Percentiles rank a stretch among this genome's conserved stretches.
Conservation (phyloP, 495 filamentous ascomycete genomes). For the Daldinia concentrica region DNA sequence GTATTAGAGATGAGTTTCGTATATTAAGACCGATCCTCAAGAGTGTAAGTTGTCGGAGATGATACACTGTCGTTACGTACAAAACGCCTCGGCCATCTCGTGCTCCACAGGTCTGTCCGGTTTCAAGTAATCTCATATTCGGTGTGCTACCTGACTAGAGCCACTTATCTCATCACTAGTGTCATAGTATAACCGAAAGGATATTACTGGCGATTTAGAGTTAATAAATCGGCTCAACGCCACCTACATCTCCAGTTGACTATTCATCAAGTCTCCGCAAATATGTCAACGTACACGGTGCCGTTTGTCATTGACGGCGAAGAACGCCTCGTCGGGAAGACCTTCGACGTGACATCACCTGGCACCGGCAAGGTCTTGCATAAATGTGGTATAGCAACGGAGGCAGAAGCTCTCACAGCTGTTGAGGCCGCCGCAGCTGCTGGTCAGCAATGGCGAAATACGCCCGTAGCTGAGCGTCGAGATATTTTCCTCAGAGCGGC, state of each 20-base stretch:
- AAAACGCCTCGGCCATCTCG: constrained; percentile 4
- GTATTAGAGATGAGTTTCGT: constrained; percentile 11
- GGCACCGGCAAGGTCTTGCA: constrained; percentile 68
- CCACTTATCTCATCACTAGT: constrained; percentile 5
- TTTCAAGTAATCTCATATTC: constrained; percentile 10
- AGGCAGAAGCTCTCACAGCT: constrained; percentile 68
- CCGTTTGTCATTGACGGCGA: constrained; percentile 81
- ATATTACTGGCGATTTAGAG: neutral
- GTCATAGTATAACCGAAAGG: constrained; percentile 21
- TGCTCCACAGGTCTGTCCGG: constrained; percentile 11
- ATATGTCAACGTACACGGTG: constrained; percentile 52
- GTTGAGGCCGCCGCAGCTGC: constrained; percentile 73
- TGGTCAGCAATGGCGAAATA: constrained; percentile 74
- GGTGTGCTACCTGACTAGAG: constrained; percentile 6
- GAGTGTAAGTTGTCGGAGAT: neutral
- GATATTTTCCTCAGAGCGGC: constrained; percentile 77
- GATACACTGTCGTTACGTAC: neutral
- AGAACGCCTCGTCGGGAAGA: constrained; percentile 65
- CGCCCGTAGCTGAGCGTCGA: constrained; percentile 68
- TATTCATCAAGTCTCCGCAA: constrained; percentile 20
- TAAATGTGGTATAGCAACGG: constrained; percentile 67
- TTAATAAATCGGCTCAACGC: constrained; percentile 24
- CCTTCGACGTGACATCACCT: constrained; percentile 75
- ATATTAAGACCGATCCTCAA: neutral
- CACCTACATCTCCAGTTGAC: constrained; percentile 5